A percentile compares a stretch with the other conserved stretches of the same genome.
Conservation (phyloP, 2,329 filamentous ascomycete species). For the Lizonia empirigonia region DNA sequence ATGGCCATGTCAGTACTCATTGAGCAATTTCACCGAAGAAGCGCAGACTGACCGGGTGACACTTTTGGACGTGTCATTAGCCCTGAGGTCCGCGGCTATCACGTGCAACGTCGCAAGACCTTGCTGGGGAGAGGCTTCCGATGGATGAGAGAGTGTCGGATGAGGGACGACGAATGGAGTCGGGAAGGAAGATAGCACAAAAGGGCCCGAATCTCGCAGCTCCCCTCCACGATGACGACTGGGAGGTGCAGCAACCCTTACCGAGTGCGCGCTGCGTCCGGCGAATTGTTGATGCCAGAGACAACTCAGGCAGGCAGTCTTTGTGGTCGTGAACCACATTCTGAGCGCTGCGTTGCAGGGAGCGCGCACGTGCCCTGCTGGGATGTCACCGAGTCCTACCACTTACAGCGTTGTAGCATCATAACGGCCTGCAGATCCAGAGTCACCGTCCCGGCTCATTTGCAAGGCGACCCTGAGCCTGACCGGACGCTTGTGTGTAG, state of each 20-base stretch:
- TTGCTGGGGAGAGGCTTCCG: constrained; percentile 28
- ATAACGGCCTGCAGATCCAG: constrained; percentile 4
- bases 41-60: constrained; percentile 35
- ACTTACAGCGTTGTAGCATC: background rate
- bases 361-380: constrained; percentile 11
- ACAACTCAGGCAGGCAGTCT: constrained; percentile 12
- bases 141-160: constrained; percentile 40
- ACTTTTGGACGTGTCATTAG: constrained; percentile 46
- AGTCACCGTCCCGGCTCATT: background rate
- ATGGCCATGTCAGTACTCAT: constrained; percentile 54
- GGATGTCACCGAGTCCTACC: background rate
- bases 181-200: constrained; percentile 18
- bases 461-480: constrained; percentile 1
- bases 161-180: constrained; percentile 30
- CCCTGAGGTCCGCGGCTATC: constrained; percentile 20
- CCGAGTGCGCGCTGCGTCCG: constrained; percentile 10
- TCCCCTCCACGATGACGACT: constrained; percentile 16
- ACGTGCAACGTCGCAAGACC: constrained; percentile 27
- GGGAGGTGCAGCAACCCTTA: constrained; percentile 13
- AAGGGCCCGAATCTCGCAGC: constrained; percentile 14
- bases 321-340: constrained; percentile 13
- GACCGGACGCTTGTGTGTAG: constrained; percentile 10
- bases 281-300: constrained; percentile 15
- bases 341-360: constrained; percentile 1
- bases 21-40: constrained; percentile 10